Evolutionary conservation across 345 rosid genomes (phyloP).

Genomic region (Syzygium aromaticum): DNA sequence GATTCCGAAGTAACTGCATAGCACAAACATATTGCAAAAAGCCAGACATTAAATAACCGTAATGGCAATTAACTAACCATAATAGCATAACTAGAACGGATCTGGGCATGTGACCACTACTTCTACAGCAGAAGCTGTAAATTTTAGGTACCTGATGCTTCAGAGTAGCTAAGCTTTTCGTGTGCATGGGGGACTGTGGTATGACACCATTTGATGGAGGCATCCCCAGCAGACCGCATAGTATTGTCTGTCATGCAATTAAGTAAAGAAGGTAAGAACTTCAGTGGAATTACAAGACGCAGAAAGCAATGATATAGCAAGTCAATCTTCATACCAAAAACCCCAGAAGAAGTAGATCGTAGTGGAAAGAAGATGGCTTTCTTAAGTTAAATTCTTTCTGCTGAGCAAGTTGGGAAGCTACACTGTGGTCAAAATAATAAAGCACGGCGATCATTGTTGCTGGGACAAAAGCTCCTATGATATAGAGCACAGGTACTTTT

Average conservation of each 20-base stretch:
- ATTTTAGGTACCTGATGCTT: slow-evolving; percentile 1
- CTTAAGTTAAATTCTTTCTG: slow-evolving; percentile 88
- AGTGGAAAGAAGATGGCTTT: slow-evolving; percentile 82
- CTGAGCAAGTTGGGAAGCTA: slow-evolving; percentile 92
- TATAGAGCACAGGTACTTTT: slow-evolving; percentile 70
- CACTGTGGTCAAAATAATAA: slow-evolving; percentile 91
- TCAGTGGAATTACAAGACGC: not conserved
- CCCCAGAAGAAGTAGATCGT: slow-evolving; percentile 86
- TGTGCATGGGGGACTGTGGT: slow-evolving; percentile 18
- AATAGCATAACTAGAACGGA: not conserved
- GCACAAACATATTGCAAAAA: not conserved
- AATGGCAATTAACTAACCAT: not conserved
- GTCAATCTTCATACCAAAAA: slow-evolving; percentile 41
- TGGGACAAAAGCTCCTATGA: slow-evolving; percentile 80
- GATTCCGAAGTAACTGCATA: slow-evolving; percentile 9
- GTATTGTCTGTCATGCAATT: slow-evolving; percentile 1
- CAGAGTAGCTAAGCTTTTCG: slow-evolving; percentile 10
- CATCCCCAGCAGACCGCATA: slow-evolving; percentile 13
- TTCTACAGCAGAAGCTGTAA: not conserved
- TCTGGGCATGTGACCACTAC: not conserved
- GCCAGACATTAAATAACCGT: not conserved
- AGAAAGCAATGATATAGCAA: not conserved
- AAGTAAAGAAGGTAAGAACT: not conserved
- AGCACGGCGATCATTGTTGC: slow-evolving; percentile 95
- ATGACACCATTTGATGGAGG: slow-evolving; percentile 21